Conservation (phyloP, 2,329 filamentous ascomycete species). For the Chaetomium olivaceum region DNA sequence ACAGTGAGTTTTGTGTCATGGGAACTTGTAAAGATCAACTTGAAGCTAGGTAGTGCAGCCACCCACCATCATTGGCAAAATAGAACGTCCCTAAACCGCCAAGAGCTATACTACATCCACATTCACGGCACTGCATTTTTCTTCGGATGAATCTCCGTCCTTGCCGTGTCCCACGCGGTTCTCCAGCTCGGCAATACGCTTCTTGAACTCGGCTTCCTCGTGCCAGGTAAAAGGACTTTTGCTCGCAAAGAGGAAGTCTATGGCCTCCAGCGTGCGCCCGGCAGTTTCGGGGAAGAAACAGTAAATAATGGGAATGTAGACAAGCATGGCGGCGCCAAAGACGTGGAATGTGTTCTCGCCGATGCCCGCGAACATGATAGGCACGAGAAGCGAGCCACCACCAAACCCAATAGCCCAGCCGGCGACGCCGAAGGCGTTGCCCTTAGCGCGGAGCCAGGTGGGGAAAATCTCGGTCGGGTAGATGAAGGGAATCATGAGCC, state of each 20-base stretch:
- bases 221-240: conserved; percentile 10
- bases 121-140: not conserved
- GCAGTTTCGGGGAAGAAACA: conserved; percentile 73
- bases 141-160: not conserved
- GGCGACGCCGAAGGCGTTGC: conserved; percentile 74
- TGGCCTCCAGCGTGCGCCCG: conserved; percentile 72
- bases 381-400: conserved; percentile 48
- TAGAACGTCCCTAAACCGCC: too few species aligned
- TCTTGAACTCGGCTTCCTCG: conserved; percentile 38
- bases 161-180: conserved; percentile 5
- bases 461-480: conserved; percentile 76
- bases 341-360: conserved; percentile 73
- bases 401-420: conserved; percentile 73
- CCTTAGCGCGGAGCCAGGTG: conserved; percentile 67
- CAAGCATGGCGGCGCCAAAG: conserved; percentile 66
- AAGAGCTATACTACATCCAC: conserved; percentile 1
- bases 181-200: conserved; percentile 6
- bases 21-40: too few species aligned
- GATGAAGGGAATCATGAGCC: conserved; percentile 52
- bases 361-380: conserved; percentile 63
- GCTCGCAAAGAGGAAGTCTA: conserved; percentile 48
- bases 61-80: too few species aligned
- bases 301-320: conserved; percentile 70
- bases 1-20: too few species aligned
- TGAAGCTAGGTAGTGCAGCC: too few species aligned